Evolutionary conservation across 805 yeast species (phyloP).

Genomic region (Candida multigemmis): DNA sequence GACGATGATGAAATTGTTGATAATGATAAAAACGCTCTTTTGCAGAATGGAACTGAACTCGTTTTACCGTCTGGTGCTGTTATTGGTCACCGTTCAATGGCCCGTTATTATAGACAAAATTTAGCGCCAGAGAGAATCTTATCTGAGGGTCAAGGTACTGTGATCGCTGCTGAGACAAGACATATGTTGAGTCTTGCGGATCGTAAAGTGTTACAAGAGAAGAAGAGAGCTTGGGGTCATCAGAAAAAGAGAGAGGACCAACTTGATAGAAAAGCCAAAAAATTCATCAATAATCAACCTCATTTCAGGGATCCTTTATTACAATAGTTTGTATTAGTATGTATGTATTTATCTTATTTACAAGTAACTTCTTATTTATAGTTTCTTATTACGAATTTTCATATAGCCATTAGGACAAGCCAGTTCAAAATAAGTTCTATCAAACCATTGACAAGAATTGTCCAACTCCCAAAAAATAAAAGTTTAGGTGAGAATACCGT

Average conservation of each 20-base stretch:
- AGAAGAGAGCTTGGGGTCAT: conserved; percentile 55
- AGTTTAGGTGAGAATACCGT: conserved; percentile 94
- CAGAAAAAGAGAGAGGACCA: conserved; percentile 41
- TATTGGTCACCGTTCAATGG: conserved; percentile 33
- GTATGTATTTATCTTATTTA: conserved; percentile 1
- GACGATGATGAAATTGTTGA: conserved; percentile 13
- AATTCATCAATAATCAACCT: conserved; percentile 70
- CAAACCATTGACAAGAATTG: conserved; percentile 34
- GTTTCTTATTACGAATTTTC: background rate
- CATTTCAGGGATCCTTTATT: conserved; percentile 44
- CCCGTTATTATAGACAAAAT: conserved; percentile 35
- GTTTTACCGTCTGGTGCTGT: conserved; percentile 34
- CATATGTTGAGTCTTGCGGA: conserved; percentile 34
- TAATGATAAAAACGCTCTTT: conserved; percentile 22
- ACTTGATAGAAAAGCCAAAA: conserved; percentile 52
- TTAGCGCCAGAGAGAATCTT: conserved; percentile 33
- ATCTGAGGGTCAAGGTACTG: conserved; percentile 40
- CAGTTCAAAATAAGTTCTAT: conserved; percentile 36
- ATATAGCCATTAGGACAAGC: conserved; percentile 3
- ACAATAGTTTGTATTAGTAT: conserved; percentile 10
- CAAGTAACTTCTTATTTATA: background rate
- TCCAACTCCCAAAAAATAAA: conserved; percentile 75
- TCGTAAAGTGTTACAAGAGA: conserved; percentile 28
- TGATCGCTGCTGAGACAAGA: conserved; percentile 42
- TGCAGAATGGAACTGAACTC: conserved; percentile 28